A percentile compares a stretch with the other conserved stretches of the same genome.
Evolutionary conservation across 805 yeast species (phyloP).

Genomic region (Pichia eremophila): DNA sequence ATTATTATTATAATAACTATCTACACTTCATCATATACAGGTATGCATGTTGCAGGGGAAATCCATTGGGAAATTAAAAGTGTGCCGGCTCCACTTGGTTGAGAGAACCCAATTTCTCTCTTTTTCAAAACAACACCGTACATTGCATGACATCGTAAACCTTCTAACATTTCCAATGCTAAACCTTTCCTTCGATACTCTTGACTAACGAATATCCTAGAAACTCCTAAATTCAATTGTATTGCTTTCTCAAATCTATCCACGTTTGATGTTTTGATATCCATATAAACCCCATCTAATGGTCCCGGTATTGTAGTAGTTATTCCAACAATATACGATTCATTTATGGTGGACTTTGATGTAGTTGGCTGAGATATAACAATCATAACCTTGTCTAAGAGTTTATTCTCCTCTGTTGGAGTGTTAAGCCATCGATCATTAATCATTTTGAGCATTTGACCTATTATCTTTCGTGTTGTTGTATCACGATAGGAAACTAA

Average conservation of each 20-base stretch:
- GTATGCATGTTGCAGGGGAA: neutral
- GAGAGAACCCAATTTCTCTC: constrained; percentile 52
- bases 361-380: neutral
- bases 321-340: neutral
- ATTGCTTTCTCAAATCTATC: neutral
- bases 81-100: constrained; percentile 56
- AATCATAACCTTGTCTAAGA: neutral
- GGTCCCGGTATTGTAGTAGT: constrained; percentile 1
- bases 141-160: constrained; percentile 33
- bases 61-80: constrained; percentile 39
- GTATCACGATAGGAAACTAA: neutral
- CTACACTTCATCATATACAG: constrained; percentile 3
- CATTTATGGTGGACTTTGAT: neutral
- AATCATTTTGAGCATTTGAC: neutral
- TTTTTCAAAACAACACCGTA: constrained; percentile 37
- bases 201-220: constrained; percentile 36
- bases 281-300: constrained; percentile 1
- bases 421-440: constrained; percentile 4
- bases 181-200: constrained; percentile 39
- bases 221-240: constrained; percentile 32
- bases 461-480: neutral
- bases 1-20: no score
- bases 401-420: neutral
- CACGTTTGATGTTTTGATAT: neutral
- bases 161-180: constrained; percentile 35